Evolutionary conservation across 345 rosid genomes (phyloP).

Genomic region (Capsella bursapastoris): DNA sequence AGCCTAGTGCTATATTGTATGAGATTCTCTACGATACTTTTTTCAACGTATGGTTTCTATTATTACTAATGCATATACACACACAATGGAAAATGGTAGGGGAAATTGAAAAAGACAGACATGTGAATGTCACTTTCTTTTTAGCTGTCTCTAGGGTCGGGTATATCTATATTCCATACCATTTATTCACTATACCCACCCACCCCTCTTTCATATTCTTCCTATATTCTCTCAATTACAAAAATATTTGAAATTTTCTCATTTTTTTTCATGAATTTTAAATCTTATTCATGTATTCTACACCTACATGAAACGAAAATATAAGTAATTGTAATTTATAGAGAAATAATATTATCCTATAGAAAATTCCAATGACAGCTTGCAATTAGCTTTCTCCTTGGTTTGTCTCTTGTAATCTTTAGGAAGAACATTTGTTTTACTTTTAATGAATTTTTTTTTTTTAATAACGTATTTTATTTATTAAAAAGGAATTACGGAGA

Average conservation of each 20-base stretch:
- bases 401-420: not conserved
- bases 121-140: constrained; percentile 35
- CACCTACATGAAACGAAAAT: not conserved
- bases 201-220: constrained; percentile 7
- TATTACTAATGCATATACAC: not conserved
- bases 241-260: not conserved
- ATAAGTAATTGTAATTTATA: not conserved
- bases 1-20: not conserved
- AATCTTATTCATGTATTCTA: not conserved
- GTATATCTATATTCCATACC: constrained; percentile 22
- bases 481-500: not conserved
- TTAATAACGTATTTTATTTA: not conserved
- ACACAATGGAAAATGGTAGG: constrained; percentile 19
- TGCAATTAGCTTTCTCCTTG: constrained; percentile 25
- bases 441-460: no score
- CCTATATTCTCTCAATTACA: not conserved
- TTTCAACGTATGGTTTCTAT: not conserved
- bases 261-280: not conserved
- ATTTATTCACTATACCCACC: constrained; percentile 7
- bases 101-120: constrained; percentile 12
- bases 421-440: not conserved
- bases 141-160: constrained; percentile 19
- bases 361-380: constrained; percentile 32
- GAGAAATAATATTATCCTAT: not conserved
- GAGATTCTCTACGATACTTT: not conserved